A percentile compares a stretch with the other conserved stretches of the same genome.
Evolutionary conservation across 1,139 yeast species (phyloP).

Genomic region (Hansenula anomala): DNA sequence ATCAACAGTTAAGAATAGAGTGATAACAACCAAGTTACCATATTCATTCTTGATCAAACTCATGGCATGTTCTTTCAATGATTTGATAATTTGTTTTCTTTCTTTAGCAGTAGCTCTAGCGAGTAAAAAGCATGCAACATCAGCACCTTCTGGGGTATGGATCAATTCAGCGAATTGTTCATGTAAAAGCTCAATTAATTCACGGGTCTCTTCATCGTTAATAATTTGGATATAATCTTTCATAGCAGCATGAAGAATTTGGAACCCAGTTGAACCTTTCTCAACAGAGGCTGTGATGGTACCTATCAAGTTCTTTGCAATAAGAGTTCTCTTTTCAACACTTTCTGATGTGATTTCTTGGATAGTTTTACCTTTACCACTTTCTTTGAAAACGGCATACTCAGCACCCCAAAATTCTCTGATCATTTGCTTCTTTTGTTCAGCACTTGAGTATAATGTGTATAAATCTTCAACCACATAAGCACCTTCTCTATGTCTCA

Average conservation of each 20-base stretch:
- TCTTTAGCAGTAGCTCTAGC: slow-evolving; percentile 90
- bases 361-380: slow-evolving; percentile 58
- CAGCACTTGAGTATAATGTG: slow-evolving; percentile 77
- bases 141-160: slow-evolving; percentile 91
- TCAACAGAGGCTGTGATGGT: slow-evolving; percentile 89
- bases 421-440: slow-evolving; percentile 85
- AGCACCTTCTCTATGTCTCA: slow-evolving; percentile 99
- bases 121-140: slow-evolving; percentile 77
- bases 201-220: slow-evolving; percentile 66
- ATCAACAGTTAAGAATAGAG: slow-evolving; percentile 83
- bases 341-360: slow-evolving; percentile 63
- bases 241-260: slow-evolving; percentile 95
- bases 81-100: slow-evolving; percentile 70
- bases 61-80: slow-evolving; percentile 68
- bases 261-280: slow-evolving; percentile 95
- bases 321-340: slow-evolving; percentile 77
- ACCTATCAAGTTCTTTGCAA: slow-evolving; percentile 71
- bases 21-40: slow-evolving; percentile 78
- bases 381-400: slow-evolving; percentile 83
- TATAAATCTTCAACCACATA: slow-evolving; percentile 93
- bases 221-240: slow-evolving; percentile 76
- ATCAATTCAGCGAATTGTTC: slow-evolving; percentile 94
- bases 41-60: slow-evolving; percentile 78
- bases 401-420: slow-evolving; percentile 98
- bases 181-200: slow-evolving; percentile 73